Evolutionary conservation across 768 basidiomycete species (phyloP), one percentile per base, ranked within the genome.

Genomic region (Termitomyces sp.): DNA sequence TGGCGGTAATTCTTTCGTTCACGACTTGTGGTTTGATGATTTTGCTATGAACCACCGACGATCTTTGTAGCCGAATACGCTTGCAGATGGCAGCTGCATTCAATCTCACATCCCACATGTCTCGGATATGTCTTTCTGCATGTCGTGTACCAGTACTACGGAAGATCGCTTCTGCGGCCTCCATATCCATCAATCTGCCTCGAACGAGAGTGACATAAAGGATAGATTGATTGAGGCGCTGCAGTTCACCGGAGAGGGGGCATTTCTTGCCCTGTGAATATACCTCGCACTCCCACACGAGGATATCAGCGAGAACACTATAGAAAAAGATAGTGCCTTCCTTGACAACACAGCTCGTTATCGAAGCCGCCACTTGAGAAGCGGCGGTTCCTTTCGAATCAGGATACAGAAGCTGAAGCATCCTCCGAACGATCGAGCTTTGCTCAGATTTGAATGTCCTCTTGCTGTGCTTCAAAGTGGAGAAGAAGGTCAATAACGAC

Each of bases 101-200:
- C 42, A 54, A 35, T 16, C 52, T 43, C 14, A 54, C 52, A 35
- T 54, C 52, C 52, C 52, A 54, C 52, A 54, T 54, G 17, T 54
- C 42, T 17, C 52, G 27, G 5, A 54, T 43, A 35, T 54, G 41
- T 43, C 52, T 30, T 9, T 54, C 52, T 3, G 34, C 21, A 16
- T 34, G 28, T 28, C 43, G 41, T 14, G 52, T 35, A 34, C 52
- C 52, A 9, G 7, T 11, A 43, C 42, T 41, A 8, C 32, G 41
- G 14, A 54, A 44, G 9, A 54, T 54, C 23, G 27, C 42, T 21
- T 54, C 52, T 17, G 52, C 52, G 16, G 30, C 17, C 32, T 34
- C 41, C 42, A 53, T 42, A 6, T 54, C 52, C 23, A 32, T 35
- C 21, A 35, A 32, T 45, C 43, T 32, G 17, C 43, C 52, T 14